Conservation (phyloP, 345 rosid genomes). For the Hypericum androsaemum region DNA sequence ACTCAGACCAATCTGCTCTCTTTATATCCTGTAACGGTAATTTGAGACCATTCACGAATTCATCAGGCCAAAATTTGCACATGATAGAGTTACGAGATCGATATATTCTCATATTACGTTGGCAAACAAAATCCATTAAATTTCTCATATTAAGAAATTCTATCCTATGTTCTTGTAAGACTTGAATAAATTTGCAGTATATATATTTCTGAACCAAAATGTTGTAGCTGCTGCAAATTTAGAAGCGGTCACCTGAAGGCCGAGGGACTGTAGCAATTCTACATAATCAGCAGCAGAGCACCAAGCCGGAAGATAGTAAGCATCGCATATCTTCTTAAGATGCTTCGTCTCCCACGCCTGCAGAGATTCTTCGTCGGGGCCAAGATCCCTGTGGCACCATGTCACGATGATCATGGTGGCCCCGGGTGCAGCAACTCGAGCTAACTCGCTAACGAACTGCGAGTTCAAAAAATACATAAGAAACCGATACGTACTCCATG, state of each 20-base stretch:
- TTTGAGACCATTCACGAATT: no score
- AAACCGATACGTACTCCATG: no score
- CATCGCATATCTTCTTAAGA: conserved; percentile 52
- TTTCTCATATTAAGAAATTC: no score
- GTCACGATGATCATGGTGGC: conserved; percentile 72
- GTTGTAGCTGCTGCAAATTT: no score
- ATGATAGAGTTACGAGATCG: no score
- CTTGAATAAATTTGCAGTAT: no score
- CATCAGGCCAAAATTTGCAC: no score
- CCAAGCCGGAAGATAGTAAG: conserved; percentile 82
- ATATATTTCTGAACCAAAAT: no score
- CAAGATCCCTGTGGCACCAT: conserved; percentile 87
- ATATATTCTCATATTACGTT: neutral
- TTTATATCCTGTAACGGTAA: conserved; percentile 50
- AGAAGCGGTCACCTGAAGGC: conserved; percentile 38
- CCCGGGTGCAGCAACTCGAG: conserved; percentile 79
- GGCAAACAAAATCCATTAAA: neutral
- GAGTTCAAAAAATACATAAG: neutral
- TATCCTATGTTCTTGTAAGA: no score
- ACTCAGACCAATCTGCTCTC: conserved; percentile 70
- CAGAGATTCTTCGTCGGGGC: conserved; percentile 47
- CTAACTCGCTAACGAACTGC: conserved; percentile 76
- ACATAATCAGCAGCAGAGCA: conserved; percentile 77
- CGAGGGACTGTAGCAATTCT: conserved; percentile 37
- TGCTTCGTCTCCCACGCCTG: conserved; percentile 62